Base-by-base conservation (phyloP, 1,284 basidiomycete species). In the Cryptococcus hybrid region DNA sequence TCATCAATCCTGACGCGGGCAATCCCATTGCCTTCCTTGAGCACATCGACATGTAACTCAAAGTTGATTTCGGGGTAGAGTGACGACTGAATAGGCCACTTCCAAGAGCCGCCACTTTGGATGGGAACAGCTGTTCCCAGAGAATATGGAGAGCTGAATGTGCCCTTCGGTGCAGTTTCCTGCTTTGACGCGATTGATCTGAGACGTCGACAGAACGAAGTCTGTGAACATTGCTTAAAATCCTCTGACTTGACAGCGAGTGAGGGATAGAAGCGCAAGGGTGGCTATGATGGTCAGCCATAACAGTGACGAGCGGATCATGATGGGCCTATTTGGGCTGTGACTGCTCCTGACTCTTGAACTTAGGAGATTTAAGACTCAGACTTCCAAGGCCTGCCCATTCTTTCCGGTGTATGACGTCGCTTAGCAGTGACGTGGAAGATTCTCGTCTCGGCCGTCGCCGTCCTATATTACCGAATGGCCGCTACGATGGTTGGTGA, bases 181-280 rank as follows among this genome's bases (percentile, higher is more conserved):
- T 89, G 87, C 54, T 88, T 84, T 8, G 82, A 80, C 55, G 90
- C 85, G 51, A 96, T 84, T 0, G 87, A 87, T 48, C 92, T 86
- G 52, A 91, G 89, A 61, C 92, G 83, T 49, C 89, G 85, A 80
- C 93, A 96, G 80, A 97, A 96, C 12, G 89, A 90, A 0, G 90
- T 85, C 76, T 96, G 90, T 15, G 84, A 83, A 73, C 93, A 96
- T 60, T 86, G 90, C 78, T 95, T 96, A 82, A 93, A 96, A 77
- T 96, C 90, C 59, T 87, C 83, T 43, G 82, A 73, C 67, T 82
- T 83, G 57, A 66, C 68, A 11, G 45, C 48, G 12, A 59, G 24
- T 24, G 24, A 24, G 36, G 9, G 61, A 54, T 18, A 59, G 45
- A 8, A 57, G 45, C 5, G 55, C 36, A 45, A 54, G 37, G 34